Base-by-base conservation (phyloP, 2,329 filamentous ascomycete genomes). In the Ophiostoma montium region DNA sequence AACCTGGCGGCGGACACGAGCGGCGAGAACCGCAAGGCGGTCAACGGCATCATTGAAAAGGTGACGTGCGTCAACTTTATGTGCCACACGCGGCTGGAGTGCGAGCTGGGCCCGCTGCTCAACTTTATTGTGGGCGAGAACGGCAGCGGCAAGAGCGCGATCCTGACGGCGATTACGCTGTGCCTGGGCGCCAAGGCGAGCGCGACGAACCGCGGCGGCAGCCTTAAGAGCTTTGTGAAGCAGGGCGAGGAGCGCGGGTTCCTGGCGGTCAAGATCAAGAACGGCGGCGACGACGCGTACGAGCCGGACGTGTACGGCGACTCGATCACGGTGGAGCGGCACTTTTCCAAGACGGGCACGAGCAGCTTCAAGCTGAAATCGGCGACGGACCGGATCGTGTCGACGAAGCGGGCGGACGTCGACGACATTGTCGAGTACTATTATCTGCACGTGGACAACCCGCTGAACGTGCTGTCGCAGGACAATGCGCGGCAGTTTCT, bases 91-190 rank as follows among this genome's bases (percentile, higher is more conserved):
- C 80, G 82, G 49, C 74, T 96, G 16, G 78, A 83, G 39, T 84
- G 94, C 52, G 76, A 84, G 50, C 72, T 98, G n/a, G 92, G 92
- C 0, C 92, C 92, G 0, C 70, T 95, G 35, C 94, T 98, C 64
- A 98, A 98, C 65, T 98, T 98, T 65, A 89, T 98, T 53, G 89
- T 95, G 49, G 92, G 92, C 15, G 88, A 95, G 63, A 98, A 98
- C 61, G 92, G 92, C 31, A 96, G 90, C 61, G 92, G 92, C 33
- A 98, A 98, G 69, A 98, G 92, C 63, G 92, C 92, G 3, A 84
- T 96, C 13, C 69, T 98, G 27, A 96, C 92, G 0, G 92, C 88
- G 5, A 78, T 98, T 55, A 95, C 88, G 0, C 73, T 98, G 32
- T 96, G 92, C 60, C 72, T 98, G n/a, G 92, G 92, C 52, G 90